A percentile compares a stretch with the other conserved stretches of the same genome.
These are phyloP conservation scores for Leishmania mexicana DNA, from an alignment of 208 protist species.

Conservation along the genomic window DNA sequence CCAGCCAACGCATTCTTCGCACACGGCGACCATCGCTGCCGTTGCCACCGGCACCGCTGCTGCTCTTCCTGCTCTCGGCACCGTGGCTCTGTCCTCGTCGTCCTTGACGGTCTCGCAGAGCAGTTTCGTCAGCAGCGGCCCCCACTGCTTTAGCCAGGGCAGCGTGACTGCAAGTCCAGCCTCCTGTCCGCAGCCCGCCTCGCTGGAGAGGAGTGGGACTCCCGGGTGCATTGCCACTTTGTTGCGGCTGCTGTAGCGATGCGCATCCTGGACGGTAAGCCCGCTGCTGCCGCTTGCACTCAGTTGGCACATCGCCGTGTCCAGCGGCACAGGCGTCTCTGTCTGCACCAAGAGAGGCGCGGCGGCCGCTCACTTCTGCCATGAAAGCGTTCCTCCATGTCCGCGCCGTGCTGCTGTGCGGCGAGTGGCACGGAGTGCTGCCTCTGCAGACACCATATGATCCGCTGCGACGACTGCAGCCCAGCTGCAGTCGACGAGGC, in stretches of 20 bases:
- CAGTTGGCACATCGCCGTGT: conserved; percentile 14
- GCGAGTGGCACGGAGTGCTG: conserved; percentile 31
- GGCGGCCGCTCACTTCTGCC: background rate
- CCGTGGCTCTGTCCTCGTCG: background rate
- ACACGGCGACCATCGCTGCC: background rate
- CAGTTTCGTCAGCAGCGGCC: conserved; percentile 29
- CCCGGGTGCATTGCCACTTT: background rate
- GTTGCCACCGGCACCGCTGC: background rate
- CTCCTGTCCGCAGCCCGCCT: background rate
- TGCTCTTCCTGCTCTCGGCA: background rate
- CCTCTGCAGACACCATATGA: conserved; percentile 17
- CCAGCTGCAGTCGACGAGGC: background rate
- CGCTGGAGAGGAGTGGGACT: background rate
- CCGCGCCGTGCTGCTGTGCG: conserved; percentile 3
- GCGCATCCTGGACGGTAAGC: background rate
- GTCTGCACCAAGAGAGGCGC: background rate
- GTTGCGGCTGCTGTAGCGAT: background rate
- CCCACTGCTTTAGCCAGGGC: conserved; percentile 34
- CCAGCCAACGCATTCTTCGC: background rate
- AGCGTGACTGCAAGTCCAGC: conserved; percentile 5
- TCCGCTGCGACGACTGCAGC: background rate
- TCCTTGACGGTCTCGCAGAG: conserved; percentile 29
- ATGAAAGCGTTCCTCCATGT: background rate
- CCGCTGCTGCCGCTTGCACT: background rate
- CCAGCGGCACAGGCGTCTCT: conserved; percentile 10